A percentile compares a stretch with the other conserved stretches of the same genome.
Evolutionary conservation across 208 protist species (phyloP).

Genomic region (Acanthamoeba castellanii): DNA sequence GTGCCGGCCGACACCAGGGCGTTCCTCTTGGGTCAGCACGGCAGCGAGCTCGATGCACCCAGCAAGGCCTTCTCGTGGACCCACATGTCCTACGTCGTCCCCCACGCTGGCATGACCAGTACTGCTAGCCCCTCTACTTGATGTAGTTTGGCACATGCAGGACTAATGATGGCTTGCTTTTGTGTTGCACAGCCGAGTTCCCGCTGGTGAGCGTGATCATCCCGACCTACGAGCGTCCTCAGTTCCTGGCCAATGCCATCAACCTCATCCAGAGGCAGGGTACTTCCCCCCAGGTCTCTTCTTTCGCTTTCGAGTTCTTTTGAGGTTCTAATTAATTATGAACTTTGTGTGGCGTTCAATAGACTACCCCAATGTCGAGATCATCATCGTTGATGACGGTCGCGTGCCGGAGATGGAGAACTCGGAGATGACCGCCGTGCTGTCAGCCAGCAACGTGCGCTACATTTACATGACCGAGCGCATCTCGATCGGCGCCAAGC

Average conservation of each 20-base stretch:
- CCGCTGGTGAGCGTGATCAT: conserved; percentile 28
- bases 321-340: too few species aligned
- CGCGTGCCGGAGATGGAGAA: neutral
- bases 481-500: conserved; percentile 16
- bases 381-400: conserved; percentile 10
- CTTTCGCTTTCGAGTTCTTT: too few species aligned
- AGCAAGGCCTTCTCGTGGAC: conserved; percentile 45
- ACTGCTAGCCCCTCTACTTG: neutral
- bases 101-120: conserved; percentile 12
- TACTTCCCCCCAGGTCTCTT: too few species aligned
- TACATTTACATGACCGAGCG: conserved; percentile 17
- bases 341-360: too few species aligned
- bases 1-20: conserved; percentile 20
- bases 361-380: conserved; percentile 41
- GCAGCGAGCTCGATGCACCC: conserved; percentile 29
- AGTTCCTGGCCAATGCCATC: conserved; percentile 31
- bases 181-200: neutral
- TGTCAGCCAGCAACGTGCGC: neutral
- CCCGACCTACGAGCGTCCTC: conserved; percentile 3
- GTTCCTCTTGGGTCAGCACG: conserved; percentile 2
- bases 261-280: conserved; percentile 17
- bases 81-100: conserved; percentile 4
- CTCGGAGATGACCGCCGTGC: neutral
- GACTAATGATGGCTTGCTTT: too few species aligned
- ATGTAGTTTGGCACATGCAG: too few species aligned